Conservation (phyloP, 805 yeast species). For the Suhomyces vadensis region DNA sequence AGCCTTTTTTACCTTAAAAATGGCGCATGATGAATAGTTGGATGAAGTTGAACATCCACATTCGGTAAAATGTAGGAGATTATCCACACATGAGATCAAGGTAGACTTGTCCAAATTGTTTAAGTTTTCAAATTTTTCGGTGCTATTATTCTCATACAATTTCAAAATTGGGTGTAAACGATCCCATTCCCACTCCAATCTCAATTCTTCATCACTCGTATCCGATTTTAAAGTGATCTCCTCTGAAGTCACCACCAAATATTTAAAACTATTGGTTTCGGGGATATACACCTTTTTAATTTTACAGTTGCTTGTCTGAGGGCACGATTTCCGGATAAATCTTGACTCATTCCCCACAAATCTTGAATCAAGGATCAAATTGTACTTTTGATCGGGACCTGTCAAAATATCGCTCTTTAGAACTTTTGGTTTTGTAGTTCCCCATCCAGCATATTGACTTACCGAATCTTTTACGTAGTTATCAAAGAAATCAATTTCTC, state of each 20-base stretch:
- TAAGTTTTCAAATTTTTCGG: conserved; percentile 52
- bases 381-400: conserved; percentile 40
- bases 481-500: conserved; percentile 68
- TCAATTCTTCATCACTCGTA: conserved; percentile 64
- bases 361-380: conserved; percentile 77
- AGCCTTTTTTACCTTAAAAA: conserved; percentile 61
- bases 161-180: conserved; percentile 67
- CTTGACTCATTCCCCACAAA: conserved; percentile 73
- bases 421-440: conserved; percentile 53
- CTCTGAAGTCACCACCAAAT: conserved; percentile 56
- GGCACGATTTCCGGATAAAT: conserved; percentile 73
- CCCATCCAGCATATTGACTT: conserved; percentile 79
- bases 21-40: conserved; percentile 49
- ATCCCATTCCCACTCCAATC: conserved; percentile 92
- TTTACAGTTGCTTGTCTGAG: conserved; percentile 63
- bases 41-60: conserved; percentile 57
- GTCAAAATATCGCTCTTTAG: conserved; percentile 19
- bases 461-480: conserved; percentile 63
- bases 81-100: conserved; percentile 62
- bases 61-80: conserved; percentile 59
- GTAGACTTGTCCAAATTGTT: conserved; percentile 53
- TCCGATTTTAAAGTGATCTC: conserved; percentile 43
- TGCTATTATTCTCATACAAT: conserved; percentile 36
- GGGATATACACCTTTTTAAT: conserved; percentile 50
- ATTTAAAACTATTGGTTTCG: conserved; percentile 44